A percentile compares a stretch with the other conserved stretches of the same genome.
Evolutionary conservation across 2,329 filamentous ascomycete species (phyloP).

Genomic region (Cordyceps tenuipes): DNA sequence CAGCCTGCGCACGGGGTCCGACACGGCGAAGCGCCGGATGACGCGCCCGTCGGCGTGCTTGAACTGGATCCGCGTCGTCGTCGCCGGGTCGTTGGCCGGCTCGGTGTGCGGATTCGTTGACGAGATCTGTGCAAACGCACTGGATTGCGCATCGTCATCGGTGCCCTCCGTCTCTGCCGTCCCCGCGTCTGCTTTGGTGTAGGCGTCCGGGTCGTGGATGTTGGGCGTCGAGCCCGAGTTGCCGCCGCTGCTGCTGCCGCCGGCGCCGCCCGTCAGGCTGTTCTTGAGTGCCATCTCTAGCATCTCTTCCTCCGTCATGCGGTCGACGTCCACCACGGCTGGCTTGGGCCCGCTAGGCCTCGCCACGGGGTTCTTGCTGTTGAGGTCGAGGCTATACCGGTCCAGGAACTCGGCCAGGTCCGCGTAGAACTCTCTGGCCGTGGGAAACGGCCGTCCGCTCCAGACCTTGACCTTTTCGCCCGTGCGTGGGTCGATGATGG

Average conservation of each 20-base stretch:
- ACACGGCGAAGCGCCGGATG: constrained; percentile 73
- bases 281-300: constrained; percentile 87
- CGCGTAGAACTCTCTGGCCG: constrained; percentile 72
- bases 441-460: constrained; percentile 75
- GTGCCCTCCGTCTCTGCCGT: constrained; percentile 35
- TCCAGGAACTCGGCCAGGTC: constrained; percentile 96
- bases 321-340: constrained; percentile 65
- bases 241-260: constrained; percentile 24
- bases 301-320: constrained; percentile 97
- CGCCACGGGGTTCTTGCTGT: constrained; percentile 89
- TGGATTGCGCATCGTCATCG: constrained; percentile 21
- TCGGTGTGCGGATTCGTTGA: constrained; percentile 67
- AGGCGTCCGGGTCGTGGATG: constrained; percentile 73
- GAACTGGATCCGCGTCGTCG: constrained; percentile 86
- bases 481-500: constrained; percentile 89
- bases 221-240: constrained; percentile 36
- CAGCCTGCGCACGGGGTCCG: constrained; percentile 71
- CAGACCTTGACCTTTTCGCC: constrained; percentile 96
- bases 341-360: constrained; percentile 53
- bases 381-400: constrained; percentile 79
- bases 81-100: constrained; percentile 60
- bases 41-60: constrained; percentile 75
- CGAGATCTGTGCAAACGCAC: constrained; percentile 62
- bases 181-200: constrained; percentile 61
- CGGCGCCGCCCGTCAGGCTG: constrained; percentile 68